phyloP scores from a whole-genome alignment of 2,329 filamentous ascomycete genomes.

The Bipolaris victoriae region DNA sequence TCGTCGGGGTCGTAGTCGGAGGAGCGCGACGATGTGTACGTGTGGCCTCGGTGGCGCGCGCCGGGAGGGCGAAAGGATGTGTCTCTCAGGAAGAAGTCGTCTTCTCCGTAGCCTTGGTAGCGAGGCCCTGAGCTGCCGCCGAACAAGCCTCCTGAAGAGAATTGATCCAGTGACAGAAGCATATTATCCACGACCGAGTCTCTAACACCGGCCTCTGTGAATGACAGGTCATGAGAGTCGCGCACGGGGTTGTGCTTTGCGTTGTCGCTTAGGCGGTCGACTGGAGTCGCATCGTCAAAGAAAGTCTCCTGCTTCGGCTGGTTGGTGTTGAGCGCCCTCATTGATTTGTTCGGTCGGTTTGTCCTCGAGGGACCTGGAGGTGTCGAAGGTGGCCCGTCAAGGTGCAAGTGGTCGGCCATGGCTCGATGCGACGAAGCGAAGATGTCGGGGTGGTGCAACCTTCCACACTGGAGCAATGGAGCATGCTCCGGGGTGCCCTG shows the following conservation, averaged over 20 bases:
- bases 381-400: constrained; percentile 37
- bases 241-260: constrained; percentile 30
- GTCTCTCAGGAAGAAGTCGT: constrained; percentile 48
- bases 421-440: constrained; percentile 17
- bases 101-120: constrained; percentile 50
- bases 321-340: constrained; percentile 42
- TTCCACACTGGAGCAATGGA: constrained; percentile 27
- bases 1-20: constrained; percentile 60
- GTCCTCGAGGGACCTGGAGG: constrained; percentile 37
- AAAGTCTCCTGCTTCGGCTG: constrained; percentile 40
- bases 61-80: constrained; percentile 40
- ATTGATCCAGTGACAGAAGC: constrained; percentile 87
- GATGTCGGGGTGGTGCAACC: constrained; percentile 24
- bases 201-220: constrained; percentile 74
- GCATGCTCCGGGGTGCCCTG: constrained; percentile 37
- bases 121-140: constrained; percentile 22
- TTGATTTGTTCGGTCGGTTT: constrained; percentile 28
- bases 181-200: constrained; percentile 96
- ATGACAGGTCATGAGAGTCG: constrained; percentile 85
- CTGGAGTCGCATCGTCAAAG: constrained; percentile 47
- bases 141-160: constrained; percentile 34
- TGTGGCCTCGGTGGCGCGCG: constrained; percentile 62
- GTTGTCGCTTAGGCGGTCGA: constrained; percentile 33
- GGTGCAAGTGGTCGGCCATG: constrained; percentile 35
- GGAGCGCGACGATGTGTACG: constrained; percentile 65